phyloP scores from a whole-genome alignment of 805 yeast species.

The Grigorovia transvaalensis region DNA sequence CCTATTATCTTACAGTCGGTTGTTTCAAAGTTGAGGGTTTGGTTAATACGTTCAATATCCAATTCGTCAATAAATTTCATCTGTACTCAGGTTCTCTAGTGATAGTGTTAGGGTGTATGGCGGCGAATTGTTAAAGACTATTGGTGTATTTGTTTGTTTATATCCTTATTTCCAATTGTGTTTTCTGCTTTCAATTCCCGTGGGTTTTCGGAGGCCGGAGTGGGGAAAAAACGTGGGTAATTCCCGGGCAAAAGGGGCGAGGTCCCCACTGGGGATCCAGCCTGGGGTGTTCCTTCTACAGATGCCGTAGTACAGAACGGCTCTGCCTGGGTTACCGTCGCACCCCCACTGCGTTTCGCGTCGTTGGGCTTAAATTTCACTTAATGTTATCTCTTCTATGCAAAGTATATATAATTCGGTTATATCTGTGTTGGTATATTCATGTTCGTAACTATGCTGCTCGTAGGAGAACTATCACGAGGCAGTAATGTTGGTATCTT shows the following conservation, averaged over 20 bases:
- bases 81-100: not conserved
- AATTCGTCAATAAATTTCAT: conserved; percentile 80
- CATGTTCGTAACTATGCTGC: too few relatives aligned
- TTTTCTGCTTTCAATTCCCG: too few relatives aligned
- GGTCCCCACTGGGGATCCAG: too few relatives aligned
- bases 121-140: too few relatives aligned
- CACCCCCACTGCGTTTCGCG: not conserved
- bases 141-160: too few relatives aligned
- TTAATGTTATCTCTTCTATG: not conserved
- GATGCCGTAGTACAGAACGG: too few relatives aligned
- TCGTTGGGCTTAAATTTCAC: not conserved
- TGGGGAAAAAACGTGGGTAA: too few relatives aligned
- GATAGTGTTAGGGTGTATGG: not conserved
- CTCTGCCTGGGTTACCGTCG: not conserved
- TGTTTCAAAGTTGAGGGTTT: conserved; percentile 70
- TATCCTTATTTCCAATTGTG: not conserved
- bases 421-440: too few relatives aligned
- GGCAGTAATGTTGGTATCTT: not conserved
- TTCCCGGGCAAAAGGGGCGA: too few relatives aligned
- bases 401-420: not conserved
- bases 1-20: conserved; percentile 71
- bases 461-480: not conserved
- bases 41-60: conserved; percentile 85
- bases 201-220: too few relatives aligned
- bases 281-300: too few relatives aligned